Base-by-base conservation (phyloP, 2,329 filamentous ascomycete genomes). In the Ilyonectria robusta region DNA sequence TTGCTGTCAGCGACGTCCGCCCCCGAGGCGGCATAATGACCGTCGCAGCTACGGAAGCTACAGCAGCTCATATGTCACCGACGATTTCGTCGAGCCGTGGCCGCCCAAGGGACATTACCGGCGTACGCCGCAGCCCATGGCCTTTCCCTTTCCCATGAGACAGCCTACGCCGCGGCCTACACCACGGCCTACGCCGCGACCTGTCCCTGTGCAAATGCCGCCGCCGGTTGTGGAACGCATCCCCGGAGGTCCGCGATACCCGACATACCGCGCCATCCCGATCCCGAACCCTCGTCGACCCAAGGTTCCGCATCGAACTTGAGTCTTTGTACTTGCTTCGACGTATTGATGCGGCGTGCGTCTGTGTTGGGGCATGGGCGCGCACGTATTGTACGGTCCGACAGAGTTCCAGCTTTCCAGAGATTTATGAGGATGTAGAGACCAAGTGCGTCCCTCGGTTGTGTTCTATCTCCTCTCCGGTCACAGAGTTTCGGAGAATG, bases 181-280 rank as follows among this genome's bases (percentile, higher is more conserved):
- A 7, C 65, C 68, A 1, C 21, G 33, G 44, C 11, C 55, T 40
- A 26, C 48, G 13, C 54, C 26, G 31, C 48, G 54, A 5, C 73
- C 66, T 47, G 56, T 64, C 5, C 61, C 68, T 1, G 57, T 69
- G 6, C 66, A 67, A 31, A 62, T 23, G 29, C 70, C 77, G 4
- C 70, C 69, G 10, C 76, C 72, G 1, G 63, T 68, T 9, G 48
- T 33, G n/a, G 78, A 79, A 58, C 72, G 73, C 7, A 69, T 81
- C 6, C 79, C 79, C 1, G 79, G 79, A 3, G 79, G 78, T 0
- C 78, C 78, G 1, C 77, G 75, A 62, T 78, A 70, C 55, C 79
- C 79, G 1, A 80, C 77, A 0, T 81, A 81, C 53, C 73, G 70
- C 6, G 79, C 79, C 1, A 72, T 79, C 8, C 78, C 79, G 8